Base-by-base conservation (phyloP, 2,329 filamentous ascomycete species). In the Niveomyces coronatus region DNA sequence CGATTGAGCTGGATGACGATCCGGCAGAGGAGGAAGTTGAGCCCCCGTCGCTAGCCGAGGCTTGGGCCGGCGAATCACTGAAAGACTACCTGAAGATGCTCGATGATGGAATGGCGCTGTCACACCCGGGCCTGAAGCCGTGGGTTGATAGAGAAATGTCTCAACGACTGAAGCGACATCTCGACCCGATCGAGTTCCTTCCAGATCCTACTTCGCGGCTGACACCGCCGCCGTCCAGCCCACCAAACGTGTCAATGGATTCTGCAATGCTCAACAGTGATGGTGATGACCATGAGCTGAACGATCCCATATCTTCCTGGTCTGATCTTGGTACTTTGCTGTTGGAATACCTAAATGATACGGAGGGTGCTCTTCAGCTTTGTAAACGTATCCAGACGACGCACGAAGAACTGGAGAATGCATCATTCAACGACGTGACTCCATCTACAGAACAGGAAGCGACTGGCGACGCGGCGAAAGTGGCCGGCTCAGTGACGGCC, bases 1-100 rank as follows among this genome's bases (percentile, higher is more conserved):
- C 77, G 5, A 71, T 82, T 22, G 77, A 82, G 53, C 58, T 80
- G 26, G 77, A 82, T 45, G 77, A 82, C 49, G 77, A 82, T 46
- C 77, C 77, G 0, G 66, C 76, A 3, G 61, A 79, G 2, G 65
- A 67, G 19, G 76, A 81, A 44, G 69, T 80, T 10, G 70, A 76
- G 22, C 76, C 77, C 0, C 72, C 73, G 0, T 78, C 76, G 1
- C 57, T 81, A 11, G 74, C 76, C 29, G 77, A 82, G 48, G 73
- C 67, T 0, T 68, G 79, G 43, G 76, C 76, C 0, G 77, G 77
- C 4, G 71, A 77, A 47, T 71, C 79, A 49, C 54, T 82, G 34
- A 78, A 73, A 45, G 57, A 67, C 22, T 64, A 74, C 30, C 61
- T 81, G 5, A 47, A 66, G 16, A 54, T 74, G 3, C 56, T 81